A percentile compares a stretch with the other conserved stretches of the same genome.
phyloP scores from a whole-genome alignment of 768 basidiomycete species.

The Zangia roseola region DNA sequence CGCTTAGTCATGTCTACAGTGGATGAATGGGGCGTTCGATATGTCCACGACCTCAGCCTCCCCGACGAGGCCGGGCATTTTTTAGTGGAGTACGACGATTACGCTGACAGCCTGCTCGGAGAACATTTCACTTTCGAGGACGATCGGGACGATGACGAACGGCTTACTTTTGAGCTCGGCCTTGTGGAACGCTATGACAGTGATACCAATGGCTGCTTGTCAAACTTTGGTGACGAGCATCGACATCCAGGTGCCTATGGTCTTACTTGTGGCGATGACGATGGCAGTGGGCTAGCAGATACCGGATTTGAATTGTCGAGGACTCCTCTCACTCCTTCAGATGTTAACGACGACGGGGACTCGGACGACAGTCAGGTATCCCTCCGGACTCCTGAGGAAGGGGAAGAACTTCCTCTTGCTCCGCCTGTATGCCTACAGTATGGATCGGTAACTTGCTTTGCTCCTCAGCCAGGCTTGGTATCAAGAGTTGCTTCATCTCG shows the following conservation, averaged over 20 bases:
- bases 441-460: neutral
- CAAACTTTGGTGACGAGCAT: slow-evolving; percentile 2
- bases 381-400: slow-evolving; percentile 28
- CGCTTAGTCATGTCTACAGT: slow-evolving; percentile 18
- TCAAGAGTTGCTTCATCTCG: slow-evolving; percentile 25
- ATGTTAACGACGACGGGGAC: slow-evolving; percentile 28
- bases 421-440: neutral
- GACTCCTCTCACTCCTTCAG: slow-evolving; percentile 21
- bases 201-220: neutral
- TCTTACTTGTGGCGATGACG: slow-evolving; percentile 4
- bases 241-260: slow-evolving; percentile 10
- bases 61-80: slow-evolving; percentile 20
- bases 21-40: slow-evolving; percentile 32
- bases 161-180: slow-evolving; percentile 19
- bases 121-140: slow-evolving; percentile 24
- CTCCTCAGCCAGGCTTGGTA: slow-evolving; percentile 10
- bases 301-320: slow-evolving; percentile 19
- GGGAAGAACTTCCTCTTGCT: slow-evolving; percentile 14
- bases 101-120: slow-evolving; percentile 25
- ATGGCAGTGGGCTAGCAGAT: slow-evolving; percentile 9
- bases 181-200: neutral
- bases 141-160: slow-evolving; percentile 25
- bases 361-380: slow-evolving; percentile 28
- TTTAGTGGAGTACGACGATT: slow-evolving; percentile 19
- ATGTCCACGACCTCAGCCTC: slow-evolving; percentile 1